Base-by-base conservation (phyloP, 2,329 filamentous ascomycete species). In the Harringtonia lauricola region DNA sequence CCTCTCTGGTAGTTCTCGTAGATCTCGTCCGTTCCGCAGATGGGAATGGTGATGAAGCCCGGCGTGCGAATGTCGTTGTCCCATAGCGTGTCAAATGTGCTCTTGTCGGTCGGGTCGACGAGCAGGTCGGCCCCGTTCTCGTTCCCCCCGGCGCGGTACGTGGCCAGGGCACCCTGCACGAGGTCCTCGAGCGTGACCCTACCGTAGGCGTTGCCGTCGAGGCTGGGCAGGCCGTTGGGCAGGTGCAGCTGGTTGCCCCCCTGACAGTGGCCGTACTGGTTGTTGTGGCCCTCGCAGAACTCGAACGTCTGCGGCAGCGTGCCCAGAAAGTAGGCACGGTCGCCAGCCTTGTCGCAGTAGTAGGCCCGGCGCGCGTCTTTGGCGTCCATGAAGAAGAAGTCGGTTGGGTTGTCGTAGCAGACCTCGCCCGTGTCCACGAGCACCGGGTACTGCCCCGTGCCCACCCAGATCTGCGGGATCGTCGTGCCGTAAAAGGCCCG, bases 171-270 rank as follows among this genome's bases (percentile, higher is more conserved):
- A 7, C 14, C 31, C 7, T 8, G 17, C 17, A 15, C 31, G 14
- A 34, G 14, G 31, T 34, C 31, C 14, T 34, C 31, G 7, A 8
- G 7, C 7, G 31, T 34, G 31, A 34, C 31, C 7, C 13, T 15
- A 15, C 31, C 31, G 31, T 34, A 34, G 0, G 61, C 57, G 10
- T 61, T 59, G 2, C 60, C 51, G 26, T 59, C 59, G 2, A 70
- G 50, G 17, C 63, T 44, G 29, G 45, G 47, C 42, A 70, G 66
- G 6, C 65, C 57, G 18, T 60, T 53, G 2, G 47, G 42, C 1
- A 58, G 62, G 14, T 51, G 47, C 5, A 43, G 44, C n/a, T 60
- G 35, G 31, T 61, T 48, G n/a, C 55, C 45, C n/a, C n/a, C n/a
- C 2, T 33, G n/a, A n/a, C 46, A 42, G 14, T 46, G 46, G 38